Percentiles rank a stretch among this genome's conserved stretches.
phyloP scores from a whole-genome alignment of 441 rosid species.

The Brassica hybrid region DNA sequence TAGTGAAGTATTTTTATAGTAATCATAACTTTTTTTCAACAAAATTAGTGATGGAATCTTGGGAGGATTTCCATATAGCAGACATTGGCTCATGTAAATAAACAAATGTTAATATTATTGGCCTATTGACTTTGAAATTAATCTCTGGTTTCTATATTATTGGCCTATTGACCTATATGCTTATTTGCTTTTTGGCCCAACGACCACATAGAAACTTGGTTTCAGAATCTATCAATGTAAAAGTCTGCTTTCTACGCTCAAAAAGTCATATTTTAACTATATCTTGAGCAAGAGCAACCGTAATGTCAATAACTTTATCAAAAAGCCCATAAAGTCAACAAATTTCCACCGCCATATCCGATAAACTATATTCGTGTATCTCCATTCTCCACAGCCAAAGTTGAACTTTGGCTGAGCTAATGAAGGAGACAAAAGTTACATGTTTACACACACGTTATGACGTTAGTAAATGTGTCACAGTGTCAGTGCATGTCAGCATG shows the following conservation, averaged over 20 bases:
- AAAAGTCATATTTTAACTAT: neutral
- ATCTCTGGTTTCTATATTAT: neutral
- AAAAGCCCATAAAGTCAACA: slow-evolving; percentile 15
- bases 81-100: too few species aligned
- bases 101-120: neutral
- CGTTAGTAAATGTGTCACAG: neutral
- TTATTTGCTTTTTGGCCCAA: slow-evolving; percentile 6
- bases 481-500: slow-evolving; percentile 28
- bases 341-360: slow-evolving; percentile 11
- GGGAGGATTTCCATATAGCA: too few species aligned
- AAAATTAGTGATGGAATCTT: too few species aligned
- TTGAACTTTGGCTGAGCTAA: slow-evolving; percentile 19
- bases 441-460: slow-evolving; percentile 32
- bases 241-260: neutral
- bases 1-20: too few species aligned
- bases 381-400: slow-evolving; percentile 6
- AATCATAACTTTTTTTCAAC: too few species aligned
- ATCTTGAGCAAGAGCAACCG: neutral
- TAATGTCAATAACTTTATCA: neutral
- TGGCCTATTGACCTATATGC: neutral
- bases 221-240: neutral
- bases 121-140: neutral
- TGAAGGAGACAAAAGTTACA: slow-evolving; percentile 23
- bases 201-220: neutral
- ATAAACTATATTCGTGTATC: neutral